Percentiles rank a stretch among this genome's conserved stretches.
These are phyloP conservation scores for Adenanthera pavonina DNA, from an alignment of 306 rosid species.

Conservation along the genomic window DNA sequence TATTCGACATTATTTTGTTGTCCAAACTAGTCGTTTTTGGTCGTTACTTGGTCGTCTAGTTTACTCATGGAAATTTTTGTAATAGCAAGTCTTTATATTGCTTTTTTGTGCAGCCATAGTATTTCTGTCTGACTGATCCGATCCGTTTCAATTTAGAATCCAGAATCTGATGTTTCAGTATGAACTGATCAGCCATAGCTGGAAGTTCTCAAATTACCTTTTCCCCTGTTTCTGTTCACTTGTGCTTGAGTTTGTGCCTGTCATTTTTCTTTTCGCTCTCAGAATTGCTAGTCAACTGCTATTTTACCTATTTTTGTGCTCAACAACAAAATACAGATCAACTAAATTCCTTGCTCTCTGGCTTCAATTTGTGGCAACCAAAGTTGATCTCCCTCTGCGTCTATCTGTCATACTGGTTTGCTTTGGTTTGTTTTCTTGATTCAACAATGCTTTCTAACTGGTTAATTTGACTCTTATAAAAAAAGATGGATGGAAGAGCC, in stretches of 20 bases:
- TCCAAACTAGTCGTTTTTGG: neutral
- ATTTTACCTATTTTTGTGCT: neutral
- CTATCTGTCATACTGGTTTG: neutral
- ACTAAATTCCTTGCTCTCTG: neutral
- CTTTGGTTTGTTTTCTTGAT: slow-evolving; percentile 18
- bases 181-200: neutral
- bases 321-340: neutral
- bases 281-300: neutral
- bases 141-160: neutral
- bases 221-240: neutral
- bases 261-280: neutral
- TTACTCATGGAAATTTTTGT: neutral
- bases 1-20: neutral
- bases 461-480: slow-evolving; percentile 23
- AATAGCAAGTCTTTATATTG: neutral
- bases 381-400: neutral
- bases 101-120: neutral
- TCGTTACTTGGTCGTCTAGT: neutral
- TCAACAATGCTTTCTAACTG: slow-evolving; percentile 3
- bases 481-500: slow-evolving; percentile 79
- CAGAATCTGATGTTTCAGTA: neutral
- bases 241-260: neutral
- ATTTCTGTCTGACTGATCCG: neutral
- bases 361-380: slow-evolving; percentile 4
- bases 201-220: neutral